Evolutionary conservation across 2,329 filamentous ascomycete genomes (phyloP).

Genomic region (Colletotrichum endophyticum): DNA sequence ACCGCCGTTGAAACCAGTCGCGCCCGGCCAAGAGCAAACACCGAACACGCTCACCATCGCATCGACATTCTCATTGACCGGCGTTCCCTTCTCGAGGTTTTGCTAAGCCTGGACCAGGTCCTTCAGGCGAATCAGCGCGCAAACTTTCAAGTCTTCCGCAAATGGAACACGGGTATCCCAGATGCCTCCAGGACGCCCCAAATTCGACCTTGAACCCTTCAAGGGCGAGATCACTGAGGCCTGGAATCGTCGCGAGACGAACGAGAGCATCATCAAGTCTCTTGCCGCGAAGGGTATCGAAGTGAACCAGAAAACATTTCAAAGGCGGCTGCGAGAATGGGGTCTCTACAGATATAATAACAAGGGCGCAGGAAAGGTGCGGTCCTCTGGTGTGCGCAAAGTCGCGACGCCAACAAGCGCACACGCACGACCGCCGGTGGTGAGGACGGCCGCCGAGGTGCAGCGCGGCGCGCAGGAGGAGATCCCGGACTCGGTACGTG

Average conservation of each 20-base stretch:
- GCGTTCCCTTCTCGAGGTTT: not conserved
- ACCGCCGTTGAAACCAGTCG: not conserved
- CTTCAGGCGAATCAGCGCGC: not conserved
- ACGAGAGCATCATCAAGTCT: slow-evolving; percentile 8
- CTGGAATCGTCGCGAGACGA: slow-evolving; percentile 5
- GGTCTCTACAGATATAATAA: not conserved
- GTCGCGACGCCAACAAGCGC: not conserved
- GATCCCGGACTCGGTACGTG: slow-evolving; percentile 12
- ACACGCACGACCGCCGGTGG: not conserved
- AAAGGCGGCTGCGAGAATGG: slow-evolving; percentile 5
- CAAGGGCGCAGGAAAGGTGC: not conserved
- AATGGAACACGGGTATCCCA: not conserved
- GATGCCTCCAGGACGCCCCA: slow-evolving; percentile 5
- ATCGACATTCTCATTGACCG: not conserved
- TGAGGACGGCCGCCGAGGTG: not conserved
- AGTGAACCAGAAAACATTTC: slow-evolving; percentile 5
- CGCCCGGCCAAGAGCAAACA: not conserved
- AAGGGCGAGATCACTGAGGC: slow-evolving; percentile 7
- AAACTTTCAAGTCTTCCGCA: fast-evolving
- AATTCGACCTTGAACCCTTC: slow-evolving; percentile 9
- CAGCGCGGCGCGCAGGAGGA: not conserved
- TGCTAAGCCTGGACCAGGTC: not conserved
- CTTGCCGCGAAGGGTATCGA: not conserved
- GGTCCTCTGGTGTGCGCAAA: not conserved
- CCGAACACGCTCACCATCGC: not conserved